Evolutionary conservation across 2,329 filamentous ascomycete genomes (phyloP).

Genomic region (Fusarium incarnatum): DNA sequence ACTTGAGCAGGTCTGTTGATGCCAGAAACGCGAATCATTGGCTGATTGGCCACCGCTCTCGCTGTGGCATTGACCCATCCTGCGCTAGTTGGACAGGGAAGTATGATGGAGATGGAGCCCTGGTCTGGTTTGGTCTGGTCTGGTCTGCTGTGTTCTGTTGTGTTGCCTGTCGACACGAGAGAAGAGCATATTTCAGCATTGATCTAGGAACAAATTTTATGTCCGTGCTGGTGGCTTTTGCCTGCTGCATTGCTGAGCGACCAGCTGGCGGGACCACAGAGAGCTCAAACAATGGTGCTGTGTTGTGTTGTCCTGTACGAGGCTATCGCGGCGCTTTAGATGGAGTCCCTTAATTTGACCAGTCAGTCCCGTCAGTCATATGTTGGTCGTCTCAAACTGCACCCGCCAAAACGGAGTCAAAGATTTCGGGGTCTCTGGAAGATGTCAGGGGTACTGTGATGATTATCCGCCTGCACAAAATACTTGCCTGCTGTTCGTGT

Average conservation of each 20-base stretch:
- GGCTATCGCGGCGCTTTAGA: slow-evolving; percentile 16
- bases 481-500: slow-evolving; percentile 23
- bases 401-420: slow-evolving; percentile 21
- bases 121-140: slow-evolving; percentile 4
- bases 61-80: slow-evolving; percentile 46
- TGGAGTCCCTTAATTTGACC: slow-evolving; percentile 37
- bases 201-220: slow-evolving; percentile 30
- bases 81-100: slow-evolving; percentile 43
- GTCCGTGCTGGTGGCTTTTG: slow-evolving; percentile 34
- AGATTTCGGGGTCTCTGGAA: slow-evolving; percentile 35
- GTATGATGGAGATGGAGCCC: slow-evolving; percentile 39
- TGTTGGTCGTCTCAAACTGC: slow-evolving; percentile 24
- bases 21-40: slow-evolving; percentile 31
- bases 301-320: slow-evolving; percentile 34
- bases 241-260: slow-evolving; percentile 28
- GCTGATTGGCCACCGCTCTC: slow-evolving; percentile 46
- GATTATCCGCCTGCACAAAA: slow-evolving; percentile 31
- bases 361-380: slow-evolving; percentile 6
- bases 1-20: slow-evolving; percentile 48
- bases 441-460: slow-evolving; percentile 25
- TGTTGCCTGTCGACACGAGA: slow-evolving; percentile 4
- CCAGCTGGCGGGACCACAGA: slow-evolving; percentile 24
- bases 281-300: slow-evolving; percentile 38
- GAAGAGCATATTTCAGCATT: slow-evolving; percentile 11
- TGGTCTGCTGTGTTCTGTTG: slow-evolving; percentile 3